These are phyloP conservation scores for Diaporthe velutina DNA, from an alignment of 2,329 filamentous ascomycete genomes.

Conservation along the genomic window DNA sequence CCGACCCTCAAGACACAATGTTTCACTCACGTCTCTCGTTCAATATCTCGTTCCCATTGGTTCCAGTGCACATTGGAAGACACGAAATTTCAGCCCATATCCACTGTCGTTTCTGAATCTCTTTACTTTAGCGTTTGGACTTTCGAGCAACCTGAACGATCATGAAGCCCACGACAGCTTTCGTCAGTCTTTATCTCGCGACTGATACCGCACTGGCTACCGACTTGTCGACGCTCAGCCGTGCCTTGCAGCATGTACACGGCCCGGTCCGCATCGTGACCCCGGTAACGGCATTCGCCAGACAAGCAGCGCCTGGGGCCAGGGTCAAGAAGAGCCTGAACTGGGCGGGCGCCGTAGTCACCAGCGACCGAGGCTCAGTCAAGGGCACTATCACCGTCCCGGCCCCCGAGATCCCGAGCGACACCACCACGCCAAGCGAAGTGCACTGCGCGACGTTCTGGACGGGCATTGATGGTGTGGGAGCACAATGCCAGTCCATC, in stretches of 20 bases:
- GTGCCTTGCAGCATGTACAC: background rate
- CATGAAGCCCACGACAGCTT: background rate
- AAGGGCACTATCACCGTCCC: background rate
- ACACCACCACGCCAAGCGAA: background rate
- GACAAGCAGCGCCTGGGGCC: background rate
- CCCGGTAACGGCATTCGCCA: background rate
- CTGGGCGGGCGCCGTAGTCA: background rate
- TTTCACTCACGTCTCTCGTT: background rate
- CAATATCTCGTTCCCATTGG: no score
- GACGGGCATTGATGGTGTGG: background rate
- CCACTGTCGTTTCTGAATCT: background rate
- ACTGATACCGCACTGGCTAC: background rate
- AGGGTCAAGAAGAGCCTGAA: conserved; percentile 3
- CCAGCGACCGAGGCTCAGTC: background rate
- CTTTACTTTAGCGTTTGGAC: no score
- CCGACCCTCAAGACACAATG: background rate
- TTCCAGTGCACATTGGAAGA: no score
- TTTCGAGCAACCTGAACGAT: background rate
- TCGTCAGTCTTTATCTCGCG: background rate
- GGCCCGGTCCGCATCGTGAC: background rate
- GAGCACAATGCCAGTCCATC: background rate
- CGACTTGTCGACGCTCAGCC: background rate
- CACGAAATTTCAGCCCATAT: no score
- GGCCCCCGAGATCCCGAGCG: background rate
- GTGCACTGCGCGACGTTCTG: conserved; percentile 15